phyloP scores from a whole-genome alignment of 2,329 filamentous ascomycete species.

The Pyrenochaeta sp. region DNA sequence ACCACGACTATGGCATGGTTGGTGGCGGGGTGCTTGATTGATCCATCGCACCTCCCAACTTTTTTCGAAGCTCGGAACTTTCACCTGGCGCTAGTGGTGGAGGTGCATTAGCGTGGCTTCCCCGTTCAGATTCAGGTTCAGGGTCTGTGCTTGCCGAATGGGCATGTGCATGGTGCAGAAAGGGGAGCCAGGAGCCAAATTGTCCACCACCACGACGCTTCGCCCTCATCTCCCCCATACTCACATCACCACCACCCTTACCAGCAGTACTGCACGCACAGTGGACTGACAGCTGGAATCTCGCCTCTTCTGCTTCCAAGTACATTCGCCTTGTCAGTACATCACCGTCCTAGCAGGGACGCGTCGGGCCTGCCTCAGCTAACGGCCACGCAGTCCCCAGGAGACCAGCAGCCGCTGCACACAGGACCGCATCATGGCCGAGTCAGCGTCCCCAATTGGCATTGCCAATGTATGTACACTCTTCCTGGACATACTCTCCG shows the following conservation, averaged over 20 bases:
- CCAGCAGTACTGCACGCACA: neutral
- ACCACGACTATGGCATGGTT: slow-evolving; percentile 24
- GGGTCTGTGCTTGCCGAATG: slow-evolving; percentile 50
- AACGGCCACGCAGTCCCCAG: slow-evolving; percentile 29
- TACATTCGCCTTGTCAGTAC: neutral
- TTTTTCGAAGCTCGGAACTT: slow-evolving; percentile 38
- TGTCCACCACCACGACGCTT: slow-evolving; percentile 41
- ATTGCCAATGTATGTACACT: slow-evolving; percentile 72
- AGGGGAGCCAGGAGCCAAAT: slow-evolving; percentile 52
- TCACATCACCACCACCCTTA: neutral
- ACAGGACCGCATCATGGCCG: slow-evolving; percentile 61
- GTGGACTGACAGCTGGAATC: neutral
- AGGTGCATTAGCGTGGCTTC: slow-evolving; percentile 43
- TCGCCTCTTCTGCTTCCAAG: neutral
- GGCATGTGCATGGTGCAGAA: slow-evolving; percentile 49
- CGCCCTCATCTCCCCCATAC: slow-evolving; percentile 16
- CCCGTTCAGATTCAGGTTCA: slow-evolving; percentile 46
- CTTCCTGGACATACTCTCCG: slow-evolving; percentile 3
- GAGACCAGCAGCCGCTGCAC: slow-evolving; percentile 27
- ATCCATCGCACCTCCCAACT: slow-evolving; percentile 42
- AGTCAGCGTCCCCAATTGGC: slow-evolving; percentile 73
- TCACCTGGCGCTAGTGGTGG: slow-evolving; percentile 14
- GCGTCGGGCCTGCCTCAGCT: slow-evolving; percentile 18
- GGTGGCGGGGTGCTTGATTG: slow-evolving; percentile 23
- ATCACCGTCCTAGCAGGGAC: neutral